Conservation (phyloP, 768 basidiomycete genomes). For the Russula brevipes region DNA sequence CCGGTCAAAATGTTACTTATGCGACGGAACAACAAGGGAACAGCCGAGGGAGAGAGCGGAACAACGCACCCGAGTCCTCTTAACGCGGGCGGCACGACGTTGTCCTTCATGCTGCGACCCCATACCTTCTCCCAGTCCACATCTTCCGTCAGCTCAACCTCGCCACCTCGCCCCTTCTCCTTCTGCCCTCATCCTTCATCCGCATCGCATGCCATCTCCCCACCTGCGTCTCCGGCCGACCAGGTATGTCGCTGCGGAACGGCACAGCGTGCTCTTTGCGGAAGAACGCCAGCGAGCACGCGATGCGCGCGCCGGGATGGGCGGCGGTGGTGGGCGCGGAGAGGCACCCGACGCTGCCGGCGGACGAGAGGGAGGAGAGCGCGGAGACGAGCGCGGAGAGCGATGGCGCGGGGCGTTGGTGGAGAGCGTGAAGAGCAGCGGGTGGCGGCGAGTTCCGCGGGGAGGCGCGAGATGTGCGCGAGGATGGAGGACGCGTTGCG, state of each 20-base stretch:
- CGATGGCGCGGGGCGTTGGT: slow-evolving; percentile 35
- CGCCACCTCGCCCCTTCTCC: neutral
- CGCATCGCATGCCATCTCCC: slow-evolving; percentile 67
- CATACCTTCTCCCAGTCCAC: slow-evolving; percentile 52
- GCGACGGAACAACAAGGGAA: neutral
- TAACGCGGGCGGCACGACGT: slow-evolving; percentile 39
- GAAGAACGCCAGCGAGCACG: slow-evolving; percentile 57
- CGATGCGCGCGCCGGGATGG: slow-evolving; percentile 28
- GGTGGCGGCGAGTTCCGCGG: slow-evolving; percentile 25
- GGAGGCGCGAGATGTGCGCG: slow-evolving; percentile 15
- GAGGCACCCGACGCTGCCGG: slow-evolving; percentile 54
- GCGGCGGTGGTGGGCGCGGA: slow-evolving; percentile 41
- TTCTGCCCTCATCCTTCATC: slow-evolving; percentile 27
- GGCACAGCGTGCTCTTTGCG: slow-evolving; percentile 39
- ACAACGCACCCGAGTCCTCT: slow-evolving; percentile 37
- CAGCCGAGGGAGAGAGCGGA: neutral
- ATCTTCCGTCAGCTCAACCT: slow-evolving; percentile 19
- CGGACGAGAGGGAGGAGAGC: slow-evolving; percentile 26
- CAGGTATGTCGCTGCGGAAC: slow-evolving; percentile 62
- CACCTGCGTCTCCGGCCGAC: slow-evolving; percentile 54
- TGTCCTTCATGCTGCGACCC: slow-evolving; percentile 32
- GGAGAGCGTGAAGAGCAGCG: slow-evolving; percentile 49
- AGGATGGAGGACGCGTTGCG: slow-evolving; percentile 16
- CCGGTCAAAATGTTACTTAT: neutral
- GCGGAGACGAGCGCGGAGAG: slow-evolving; percentile 33